Base-by-base conservation (phyloP, 106 monocot genomes). In the Phalaenopsis equestris region DNA sequence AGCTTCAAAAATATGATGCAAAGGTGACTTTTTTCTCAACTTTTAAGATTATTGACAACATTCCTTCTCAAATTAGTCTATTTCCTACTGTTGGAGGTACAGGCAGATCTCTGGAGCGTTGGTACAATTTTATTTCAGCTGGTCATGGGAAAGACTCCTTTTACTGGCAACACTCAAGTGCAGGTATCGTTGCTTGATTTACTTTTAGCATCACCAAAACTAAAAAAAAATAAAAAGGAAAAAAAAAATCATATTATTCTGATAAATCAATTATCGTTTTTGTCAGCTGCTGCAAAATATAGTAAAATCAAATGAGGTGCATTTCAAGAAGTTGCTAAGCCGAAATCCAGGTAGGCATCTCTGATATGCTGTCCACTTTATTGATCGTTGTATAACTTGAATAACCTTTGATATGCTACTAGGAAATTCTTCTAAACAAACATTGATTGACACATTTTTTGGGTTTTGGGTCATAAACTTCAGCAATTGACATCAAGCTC, bases 1-100 rank as follows among this genome's bases (percentile, higher is more conserved):
- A 92, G 75, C 78, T 87, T 82, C 88, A 97, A 84, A 97, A 92
- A 78, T 97, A 97, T 83, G 90, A 97, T 85, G 92, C 97, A 30
- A 97, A 97, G 94, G 97, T 97, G 83, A 86, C 5, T 42, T 73
- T 43, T 21, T 12, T 46, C 8, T 65, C 8, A 37, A n/a, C 30
- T 8, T 49, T 41, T 78, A 36, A 82, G 12, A n/a, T 48, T 8
- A 81, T 39, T 23, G 39, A 21, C 41, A 38, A 15, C 45, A 55
- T 80, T 30, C 45, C 56, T 49, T 41, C 52, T 61, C 6, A 21
- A 74, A 0, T 47, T 56, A 14, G 73, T 17, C 68, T 79, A 42
- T 15, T 15, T 78, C 18, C 75, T 38, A 4, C 24, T 42, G 9
- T 72, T 61, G 17, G 17, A 42, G 77, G 11, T 84, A 86, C 92